phyloP scores from a whole-genome alignment of 2,329 filamentous ascomycete species.

The Colletotrichum salicis region DNA sequence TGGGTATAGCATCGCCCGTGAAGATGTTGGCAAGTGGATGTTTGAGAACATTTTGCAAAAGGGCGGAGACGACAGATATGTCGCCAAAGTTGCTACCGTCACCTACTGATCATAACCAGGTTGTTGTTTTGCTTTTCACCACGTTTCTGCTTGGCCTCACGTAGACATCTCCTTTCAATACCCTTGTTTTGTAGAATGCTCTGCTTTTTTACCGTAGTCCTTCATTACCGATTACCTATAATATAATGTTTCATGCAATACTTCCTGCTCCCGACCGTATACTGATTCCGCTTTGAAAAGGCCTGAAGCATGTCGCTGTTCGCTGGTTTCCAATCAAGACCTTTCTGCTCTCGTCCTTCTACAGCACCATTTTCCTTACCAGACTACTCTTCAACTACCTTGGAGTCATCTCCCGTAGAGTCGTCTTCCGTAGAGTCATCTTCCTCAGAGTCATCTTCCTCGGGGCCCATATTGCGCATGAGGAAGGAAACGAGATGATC shows the following conservation, averaged over 20 bases:
- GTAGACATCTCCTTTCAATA: neutral
- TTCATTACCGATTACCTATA: neutral
- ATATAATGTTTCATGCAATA: neutral
- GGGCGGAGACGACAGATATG: slow-evolving; percentile 36
- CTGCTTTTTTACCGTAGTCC: neutral
- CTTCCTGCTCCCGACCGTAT: neutral
- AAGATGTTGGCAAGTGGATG: slow-evolving; percentile 55
- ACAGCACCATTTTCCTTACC: too few species aligned
- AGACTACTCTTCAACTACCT: neutral
- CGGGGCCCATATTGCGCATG: neutral
- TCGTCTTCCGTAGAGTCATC: too few species aligned
- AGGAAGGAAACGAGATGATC: slow-evolving; percentile 40
- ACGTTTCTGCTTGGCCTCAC: neutral
- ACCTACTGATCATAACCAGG: slow-evolving; percentile 36
- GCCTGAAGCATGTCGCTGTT: too few species aligned
- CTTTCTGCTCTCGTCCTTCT: too few species aligned
- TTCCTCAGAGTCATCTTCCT: neutral
- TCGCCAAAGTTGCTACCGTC: slow-evolving; percentile 44
- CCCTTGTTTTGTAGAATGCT: neutral
- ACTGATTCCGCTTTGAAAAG: neutral
- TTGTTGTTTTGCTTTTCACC: neutral
- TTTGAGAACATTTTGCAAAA: slow-evolving; percentile 48
- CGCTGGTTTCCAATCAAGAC: neutral
- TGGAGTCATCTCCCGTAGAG: neutral
- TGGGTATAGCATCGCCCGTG: slow-evolving; percentile 53